Evolutionary conservation across 306 rosid species (phyloP).

Genomic region (Trifolium subterraneum): DNA sequence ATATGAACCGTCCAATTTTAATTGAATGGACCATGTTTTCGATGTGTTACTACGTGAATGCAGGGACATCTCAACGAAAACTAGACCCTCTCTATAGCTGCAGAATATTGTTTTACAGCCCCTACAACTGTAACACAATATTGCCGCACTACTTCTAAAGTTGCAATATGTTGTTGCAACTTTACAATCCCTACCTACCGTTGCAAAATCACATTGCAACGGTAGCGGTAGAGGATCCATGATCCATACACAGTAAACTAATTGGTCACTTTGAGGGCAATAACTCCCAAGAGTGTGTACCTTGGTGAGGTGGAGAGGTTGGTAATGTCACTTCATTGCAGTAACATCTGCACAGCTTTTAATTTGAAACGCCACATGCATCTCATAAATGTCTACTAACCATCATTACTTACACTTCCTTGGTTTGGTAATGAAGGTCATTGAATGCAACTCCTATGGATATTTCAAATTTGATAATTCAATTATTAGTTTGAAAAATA

Average conservation of each 20-base stretch:
- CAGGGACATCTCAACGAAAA: background rate
- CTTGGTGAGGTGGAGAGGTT: slow-evolving; percentile 31
- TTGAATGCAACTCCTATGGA: slow-evolving; percentile 40
- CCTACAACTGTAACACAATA: background rate
- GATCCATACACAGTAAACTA: background rate
- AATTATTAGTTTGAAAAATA: slow-evolving; percentile 39
- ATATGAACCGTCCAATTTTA: background rate
- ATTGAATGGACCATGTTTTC: background rate
- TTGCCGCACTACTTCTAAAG: background rate
- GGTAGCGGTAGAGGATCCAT: background rate
- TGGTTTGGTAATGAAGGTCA: slow-evolving; percentile 39
- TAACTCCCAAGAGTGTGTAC: slow-evolving; percentile 10
- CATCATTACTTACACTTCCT: slow-evolving; percentile 37
- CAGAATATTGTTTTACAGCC: background rate
- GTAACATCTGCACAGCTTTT: slow-evolving; percentile 51
- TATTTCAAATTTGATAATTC: slow-evolving; percentile 45
- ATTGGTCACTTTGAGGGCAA: slow-evolving; percentile 37
- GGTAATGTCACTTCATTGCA: slow-evolving; percentile 42
- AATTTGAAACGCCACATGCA: slow-evolving; percentile 67
- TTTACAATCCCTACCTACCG: too few species aligned
- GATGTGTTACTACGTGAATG: background rate
- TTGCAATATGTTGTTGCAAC: too few species aligned
- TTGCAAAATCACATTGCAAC: background rate
- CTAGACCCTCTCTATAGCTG: background rate
- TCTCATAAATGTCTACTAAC: slow-evolving; percentile 59